These are phyloP conservation scores for Ustilaginoidea virens DNA, from an alignment of 2,329 filamentous ascomycete species.

Conservation along the genomic window DNA sequence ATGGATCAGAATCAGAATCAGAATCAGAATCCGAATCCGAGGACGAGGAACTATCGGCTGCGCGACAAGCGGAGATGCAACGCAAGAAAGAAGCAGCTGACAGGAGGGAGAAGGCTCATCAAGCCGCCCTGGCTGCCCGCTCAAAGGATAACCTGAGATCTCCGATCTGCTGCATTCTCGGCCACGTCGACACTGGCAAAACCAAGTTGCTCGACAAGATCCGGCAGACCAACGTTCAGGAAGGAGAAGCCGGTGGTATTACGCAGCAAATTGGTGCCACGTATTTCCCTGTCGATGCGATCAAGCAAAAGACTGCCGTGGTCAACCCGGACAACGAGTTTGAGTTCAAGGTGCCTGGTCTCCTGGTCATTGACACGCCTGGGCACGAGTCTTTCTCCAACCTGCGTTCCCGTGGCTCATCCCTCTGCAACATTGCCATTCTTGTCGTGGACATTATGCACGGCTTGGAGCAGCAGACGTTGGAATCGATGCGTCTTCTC, in stretches of 20 bases:
- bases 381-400: slow-evolving; percentile 99
- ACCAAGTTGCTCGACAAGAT: slow-evolving; percentile 99
- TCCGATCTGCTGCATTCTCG: slow-evolving; percentile 98
- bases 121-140: slow-evolving; percentile 78
- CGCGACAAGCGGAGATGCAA: slow-evolving; percentile 54
- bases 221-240: slow-evolving; percentile 94
- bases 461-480: slow-evolving; percentile 89
- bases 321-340: slow-evolving; percentile 84
- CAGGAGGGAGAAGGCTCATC: slow-evolving; percentile 75
- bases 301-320: slow-evolving; percentile 81
- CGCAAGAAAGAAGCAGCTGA: slow-evolving; percentile 82
- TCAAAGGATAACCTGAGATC: slow-evolving; percentile 92
- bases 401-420: slow-evolving; percentile 88
- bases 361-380: slow-evolving; percentile 93
- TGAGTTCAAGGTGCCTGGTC: slow-evolving; percentile 93
- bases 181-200: slow-evolving; percentile 99
- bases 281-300: slow-evolving; percentile 92
- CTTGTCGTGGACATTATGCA: slow-evolving; percentile 99
- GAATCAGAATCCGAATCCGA: slow-evolving; percentile 40
- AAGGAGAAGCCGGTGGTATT: slow-evolving; percentile 98
- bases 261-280: slow-evolving; percentile 99
- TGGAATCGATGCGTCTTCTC: slow-evolving; percentile 92
- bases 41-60: slow-evolving; percentile 62
- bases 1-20: slow-evolving; percentile 14
- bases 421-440: slow-evolving; percentile 98